Conservation (phyloP, 2,329 filamentous ascomycete genomes). For the Penicillium sp. region DNA sequence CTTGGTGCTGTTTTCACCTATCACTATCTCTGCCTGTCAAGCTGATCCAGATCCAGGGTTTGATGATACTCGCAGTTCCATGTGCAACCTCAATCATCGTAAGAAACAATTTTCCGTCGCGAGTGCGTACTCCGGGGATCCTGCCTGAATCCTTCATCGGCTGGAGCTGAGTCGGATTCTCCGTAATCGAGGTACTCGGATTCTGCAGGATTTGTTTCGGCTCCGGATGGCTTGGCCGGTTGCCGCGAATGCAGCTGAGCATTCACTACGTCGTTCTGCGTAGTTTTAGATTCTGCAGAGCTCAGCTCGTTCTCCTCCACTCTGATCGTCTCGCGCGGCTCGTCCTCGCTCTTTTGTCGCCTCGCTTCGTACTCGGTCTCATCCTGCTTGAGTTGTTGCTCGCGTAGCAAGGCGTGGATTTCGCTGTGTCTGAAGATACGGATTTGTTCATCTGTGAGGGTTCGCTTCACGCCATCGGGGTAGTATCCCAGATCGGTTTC, state of each 20-base stretch:
- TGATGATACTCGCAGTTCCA: neutral
- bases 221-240: neutral
- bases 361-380: conserved; percentile 26
- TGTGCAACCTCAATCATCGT: conserved; percentile 36
- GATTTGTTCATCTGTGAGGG: conserved; percentile 88
- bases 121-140: conserved; percentile 19
- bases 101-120: conserved; percentile 42
- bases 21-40: neutral
- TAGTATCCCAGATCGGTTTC: conserved; percentile 79
- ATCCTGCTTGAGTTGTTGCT: conserved; percentile 43
- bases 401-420: conserved; percentile 70
- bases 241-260: too few relatives aligned
- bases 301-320: neutral
- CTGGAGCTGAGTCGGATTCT: conserved; percentile 16
- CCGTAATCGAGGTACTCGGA: conserved; percentile 54
- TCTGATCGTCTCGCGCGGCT: neutral
- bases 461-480: conserved; percentile 81
- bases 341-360: neutral
- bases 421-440: conserved; percentile 89
- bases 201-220: conserved; percentile 24
- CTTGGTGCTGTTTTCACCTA: neutral
- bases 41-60: neutral
- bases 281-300: too few relatives aligned
- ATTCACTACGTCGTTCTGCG: neutral
- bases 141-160: neutral